Conservation (phyloP, 106 monocot species). For the Amphibolis antarctica region DNA sequence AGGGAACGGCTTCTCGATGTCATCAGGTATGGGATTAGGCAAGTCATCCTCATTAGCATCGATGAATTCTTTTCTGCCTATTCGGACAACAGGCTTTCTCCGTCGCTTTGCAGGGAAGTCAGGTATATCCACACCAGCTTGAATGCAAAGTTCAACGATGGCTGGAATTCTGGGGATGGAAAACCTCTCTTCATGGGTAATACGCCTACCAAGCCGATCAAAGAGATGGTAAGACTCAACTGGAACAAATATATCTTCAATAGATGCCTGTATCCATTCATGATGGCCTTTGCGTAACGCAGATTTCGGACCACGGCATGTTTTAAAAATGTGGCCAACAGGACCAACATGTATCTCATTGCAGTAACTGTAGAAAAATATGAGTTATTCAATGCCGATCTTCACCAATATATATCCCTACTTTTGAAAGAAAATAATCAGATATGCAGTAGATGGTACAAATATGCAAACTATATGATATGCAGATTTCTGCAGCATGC, state of each 20-base stretch:
- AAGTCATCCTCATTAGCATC: slow-evolving; percentile 93
- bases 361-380: slow-evolving; percentile 52
- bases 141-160: slow-evolving; percentile 79
- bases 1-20: slow-evolving; percentile 32
- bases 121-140: slow-evolving; percentile 87
- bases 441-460: no score
- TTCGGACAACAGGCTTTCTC: slow-evolving; percentile 73
- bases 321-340: slow-evolving; percentile 64
- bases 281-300: slow-evolving; percentile 55
- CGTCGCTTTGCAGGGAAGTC: slow-evolving; percentile 71
- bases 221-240: slow-evolving; percentile 65
- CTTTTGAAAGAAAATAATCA: not conserved
- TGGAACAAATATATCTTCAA: slow-evolving; percentile 60
- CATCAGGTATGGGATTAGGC: slow-evolving; percentile 38
- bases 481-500: no score
- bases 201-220: slow-evolving; percentile 76
- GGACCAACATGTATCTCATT: slow-evolving; percentile 82
- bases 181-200: slow-evolving; percentile 75
- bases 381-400: not conserved
- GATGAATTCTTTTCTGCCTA: slow-evolving; percentile 54
- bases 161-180: slow-evolving; percentile 62
- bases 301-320: slow-evolving; percentile 57
- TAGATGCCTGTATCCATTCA: slow-evolving; percentile 53
- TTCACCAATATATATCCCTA: not conserved
- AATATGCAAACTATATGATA: no score